These are phyloP conservation scores for Ogataea wickerhamii DNA, from an alignment of 805 yeast genomes.

Conservation along the genomic window DNA sequence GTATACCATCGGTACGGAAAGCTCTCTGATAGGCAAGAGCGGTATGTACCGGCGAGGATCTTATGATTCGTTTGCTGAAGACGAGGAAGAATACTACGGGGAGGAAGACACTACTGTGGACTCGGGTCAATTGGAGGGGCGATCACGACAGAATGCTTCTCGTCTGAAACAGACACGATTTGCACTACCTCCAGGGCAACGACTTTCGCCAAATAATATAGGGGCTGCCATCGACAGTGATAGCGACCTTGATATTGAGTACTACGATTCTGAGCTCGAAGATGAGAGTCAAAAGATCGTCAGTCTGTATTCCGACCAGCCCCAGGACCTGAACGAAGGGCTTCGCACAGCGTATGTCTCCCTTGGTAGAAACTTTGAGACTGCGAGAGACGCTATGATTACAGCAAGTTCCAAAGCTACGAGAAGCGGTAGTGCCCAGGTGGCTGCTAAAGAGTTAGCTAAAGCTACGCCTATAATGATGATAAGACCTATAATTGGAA, in stretches of 20 bases:
- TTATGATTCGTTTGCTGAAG: conserved; percentile 28
- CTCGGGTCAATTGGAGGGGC: conserved; percentile 14
- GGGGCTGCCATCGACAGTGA: conserved; percentile 20
- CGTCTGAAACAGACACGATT: conserved; percentile 9
- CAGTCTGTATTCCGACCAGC: conserved; percentile 84
- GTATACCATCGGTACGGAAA: conserved; percentile 8
- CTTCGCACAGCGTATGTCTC: conserved; percentile 70
- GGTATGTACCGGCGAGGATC: conserved; percentile 21
- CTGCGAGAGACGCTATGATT: conserved; percentile 61
- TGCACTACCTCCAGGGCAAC: conserved; percentile 8
- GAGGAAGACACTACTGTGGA: conserved; percentile 20
- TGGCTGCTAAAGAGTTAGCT: conserved; percentile 63
- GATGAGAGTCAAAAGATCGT: conserved; percentile 42
- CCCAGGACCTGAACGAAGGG: conserved; percentile 67
- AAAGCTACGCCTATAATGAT: conserved; percentile 77
- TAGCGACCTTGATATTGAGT: conserved; percentile 26
- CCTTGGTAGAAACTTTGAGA: conserved; percentile 59
- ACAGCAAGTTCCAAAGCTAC: conserved; percentile 59
- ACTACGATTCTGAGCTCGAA: conserved; percentile 25
- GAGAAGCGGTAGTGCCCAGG: conserved; percentile 62
- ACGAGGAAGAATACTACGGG: conserved; percentile 22
- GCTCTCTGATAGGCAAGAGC: conserved; percentile 11
- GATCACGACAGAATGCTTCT: background rate
- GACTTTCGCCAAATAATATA: conserved; percentile 3
- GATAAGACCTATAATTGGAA: conserved; percentile 84